Base-by-base conservation (phyloP, 2,329 filamentous ascomycete genomes). In the Microsporum canis region DNA sequence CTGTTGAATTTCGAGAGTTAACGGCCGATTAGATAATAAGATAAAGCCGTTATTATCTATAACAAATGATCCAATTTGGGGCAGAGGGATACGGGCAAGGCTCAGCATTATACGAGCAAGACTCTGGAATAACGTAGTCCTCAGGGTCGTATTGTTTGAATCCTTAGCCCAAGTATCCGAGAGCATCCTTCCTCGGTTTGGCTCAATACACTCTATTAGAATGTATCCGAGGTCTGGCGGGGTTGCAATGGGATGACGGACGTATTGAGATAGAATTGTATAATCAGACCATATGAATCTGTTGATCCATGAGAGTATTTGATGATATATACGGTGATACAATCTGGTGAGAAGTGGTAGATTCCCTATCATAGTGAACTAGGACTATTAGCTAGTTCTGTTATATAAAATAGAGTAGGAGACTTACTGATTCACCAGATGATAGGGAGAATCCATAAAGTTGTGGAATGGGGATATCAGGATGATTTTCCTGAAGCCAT, bases 61-160 rank as follows among this genome's bases (percentile, higher is more conserved):
- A 12, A 65, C 66, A 10, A 70, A 66, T 8, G 73, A 75, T 2
- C 72, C 72, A 58, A 76, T 75, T 7, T 66, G 64, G 4, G 68
- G 68, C 6, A 72, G 55, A 29, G 70, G 67, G 7, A 62, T 63
- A n/a, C 66, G 63, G 3, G 53, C 59, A 2, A 68, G 5, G 29
- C 49, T 61, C 3, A 70, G 33, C 0, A 68, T 60, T 43, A 69
- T 67, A 0, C 57, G 59, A n/a, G 65, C 64, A 14, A 68, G 58
- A 45, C 39, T 57, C 5, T 34, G 60, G 56, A 68, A 69, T 10
- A 70, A 62, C 14, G 68, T 70, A 0, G 23, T 61, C n/a, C 66
- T 62, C 17, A 63, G 55, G n/a, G 62, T 49, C 29, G 17, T 23
- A 57, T 68, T 61, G 14, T 66, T 41, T 7, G 59, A 60, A 27